A percentile compares a stretch with the other conserved stretches of the same genome.
Evolutionary conservation across 2,329 filamentous ascomycete genomes (phyloP).

Genomic region (Ambrosiella xylebori): DNA sequence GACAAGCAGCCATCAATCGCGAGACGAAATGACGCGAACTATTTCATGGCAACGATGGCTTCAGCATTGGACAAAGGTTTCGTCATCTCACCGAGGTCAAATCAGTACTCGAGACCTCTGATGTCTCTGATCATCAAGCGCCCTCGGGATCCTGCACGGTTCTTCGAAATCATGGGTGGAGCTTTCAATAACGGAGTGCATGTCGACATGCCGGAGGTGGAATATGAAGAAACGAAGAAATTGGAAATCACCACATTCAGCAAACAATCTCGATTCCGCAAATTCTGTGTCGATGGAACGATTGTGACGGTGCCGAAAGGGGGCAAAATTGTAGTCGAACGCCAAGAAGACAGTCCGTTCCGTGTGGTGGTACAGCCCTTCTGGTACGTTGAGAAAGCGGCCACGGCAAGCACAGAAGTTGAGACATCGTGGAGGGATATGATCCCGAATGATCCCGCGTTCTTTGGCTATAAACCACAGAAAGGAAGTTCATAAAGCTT

Average conservation of each 20-base stretch:
- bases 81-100: conserved; percentile 57
- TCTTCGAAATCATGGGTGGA: too few relatives aligned
- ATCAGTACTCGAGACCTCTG: conserved; percentile 39
- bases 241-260: conserved; percentile 51
- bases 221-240: conserved; percentile 35
- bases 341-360: conserved; percentile 22
- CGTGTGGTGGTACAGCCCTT: conserved; percentile 13
- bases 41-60: conserved; percentile 59
- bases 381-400: not conserved
- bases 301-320: conserved; percentile 57
- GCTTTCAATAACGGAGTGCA: too few relatives aligned
- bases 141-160: too few relatives aligned
- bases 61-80: conserved; percentile 71
- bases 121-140: conserved; percentile 48
- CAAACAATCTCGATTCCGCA: conserved; percentile 56
- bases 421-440: not conserved
- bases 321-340: conserved; percentile 53
- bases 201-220: too few relatives aligned
- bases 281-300: conserved; percentile 82
- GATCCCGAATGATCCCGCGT: not conserved
- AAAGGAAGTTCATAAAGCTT: too few relatives aligned
- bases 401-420: not conserved
- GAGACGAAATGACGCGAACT: conserved; percentile 40
- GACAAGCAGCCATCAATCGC: conserved; percentile 10
- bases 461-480: too few relatives aligned